These are phyloP conservation scores for Oldenlandia corymbosa DNA, from an alignment of 257 asterid species.

Conservation along the genomic window DNA sequence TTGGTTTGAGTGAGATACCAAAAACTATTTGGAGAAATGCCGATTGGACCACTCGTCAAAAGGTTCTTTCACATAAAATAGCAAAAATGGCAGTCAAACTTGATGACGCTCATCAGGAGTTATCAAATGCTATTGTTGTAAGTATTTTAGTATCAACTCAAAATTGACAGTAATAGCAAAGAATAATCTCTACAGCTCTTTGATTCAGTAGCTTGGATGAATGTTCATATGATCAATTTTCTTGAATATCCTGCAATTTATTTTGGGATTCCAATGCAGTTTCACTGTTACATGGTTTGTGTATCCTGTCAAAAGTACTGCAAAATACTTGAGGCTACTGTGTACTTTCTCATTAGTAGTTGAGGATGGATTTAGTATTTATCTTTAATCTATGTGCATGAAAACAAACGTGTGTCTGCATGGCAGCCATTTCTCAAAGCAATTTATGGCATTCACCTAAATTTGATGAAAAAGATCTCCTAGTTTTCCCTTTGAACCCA, in stretches of 20 bases:
- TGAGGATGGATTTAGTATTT: not conserved
- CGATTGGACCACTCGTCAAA: constrained; percentile 94
- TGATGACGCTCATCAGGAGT: constrained; percentile 93
- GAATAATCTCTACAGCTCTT: not conserved
- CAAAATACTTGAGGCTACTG: not conserved
- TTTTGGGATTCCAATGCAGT: not conserved
- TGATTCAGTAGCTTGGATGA: not conserved
- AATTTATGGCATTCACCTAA: too few relatives aligned
- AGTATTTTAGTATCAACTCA: constrained; percentile 26
- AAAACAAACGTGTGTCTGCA: too few relatives aligned
- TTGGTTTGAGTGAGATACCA: constrained; percentile 96
- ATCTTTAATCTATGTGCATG: not conserved
- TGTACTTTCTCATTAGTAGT: not conserved
- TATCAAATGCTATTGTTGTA: constrained; percentile 93
- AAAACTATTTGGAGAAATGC: constrained; percentile 90
- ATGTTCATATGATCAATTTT: not conserved
- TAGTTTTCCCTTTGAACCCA: too few relatives aligned
- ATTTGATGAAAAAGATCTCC: not conserved
- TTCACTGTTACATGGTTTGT: not conserved
- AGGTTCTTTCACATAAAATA: constrained; percentile 91
- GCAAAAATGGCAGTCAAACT: constrained; percentile 94
- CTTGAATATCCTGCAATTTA: not conserved
- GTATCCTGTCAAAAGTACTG: not conserved
- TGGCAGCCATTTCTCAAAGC: too few relatives aligned
- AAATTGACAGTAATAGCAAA: not conserved